Evolutionary conservation across 1,284 basidiomycete species (phyloP).

Genomic region (Moesziomyces globuligerus): DNA sequence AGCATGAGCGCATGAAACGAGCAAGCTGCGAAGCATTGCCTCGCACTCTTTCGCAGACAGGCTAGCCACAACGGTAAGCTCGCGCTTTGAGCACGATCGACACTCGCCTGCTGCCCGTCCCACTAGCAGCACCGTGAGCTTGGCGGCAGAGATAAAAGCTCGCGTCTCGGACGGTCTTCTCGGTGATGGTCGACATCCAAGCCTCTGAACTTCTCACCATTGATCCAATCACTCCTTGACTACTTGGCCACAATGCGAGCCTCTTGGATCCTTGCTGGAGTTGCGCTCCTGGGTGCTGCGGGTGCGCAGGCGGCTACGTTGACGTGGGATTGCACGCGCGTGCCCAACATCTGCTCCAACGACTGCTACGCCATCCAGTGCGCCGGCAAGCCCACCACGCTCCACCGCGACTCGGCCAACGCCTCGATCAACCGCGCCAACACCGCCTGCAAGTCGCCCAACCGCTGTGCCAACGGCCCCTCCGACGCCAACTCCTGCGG

Average conservation of each 20-base stretch:
- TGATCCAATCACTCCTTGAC: not conserved
- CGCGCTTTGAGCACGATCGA: too few species aligned
- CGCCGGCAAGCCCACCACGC: constrained; percentile 40
- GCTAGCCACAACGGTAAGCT: too few species aligned
- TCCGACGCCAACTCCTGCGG: constrained; percentile 47
- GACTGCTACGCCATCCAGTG: constrained; percentile 54
- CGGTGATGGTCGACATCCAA: too few species aligned
- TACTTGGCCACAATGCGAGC: not conserved
- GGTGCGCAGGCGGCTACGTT: constrained; percentile 24
- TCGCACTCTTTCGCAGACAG: too few species aligned
- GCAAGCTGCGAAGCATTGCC: too few species aligned
- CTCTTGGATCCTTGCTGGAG: not conserved
- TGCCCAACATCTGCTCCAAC: constrained; percentile 60
- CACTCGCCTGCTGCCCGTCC: too few species aligned
- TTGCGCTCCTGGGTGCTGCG: constrained; percentile 8
- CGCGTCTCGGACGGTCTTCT: too few species aligned
- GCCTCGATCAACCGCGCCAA: constrained; percentile 37
- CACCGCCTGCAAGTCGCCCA: constrained; percentile 50
- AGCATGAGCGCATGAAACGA: not conserved
- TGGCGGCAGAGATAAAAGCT: too few species aligned
- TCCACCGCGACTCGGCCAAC: constrained; percentile 49
- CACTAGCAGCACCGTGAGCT: too few species aligned
- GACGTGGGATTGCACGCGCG: constrained; percentile 52
- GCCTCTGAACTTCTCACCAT: not conserved
- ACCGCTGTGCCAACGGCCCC: constrained; percentile 44